Evolutionary conservation across 805 yeast genomes (phyloP), one percentile per base, ranked within the genome.

Genomic region (Cephaloascus fragrans): DNA sequence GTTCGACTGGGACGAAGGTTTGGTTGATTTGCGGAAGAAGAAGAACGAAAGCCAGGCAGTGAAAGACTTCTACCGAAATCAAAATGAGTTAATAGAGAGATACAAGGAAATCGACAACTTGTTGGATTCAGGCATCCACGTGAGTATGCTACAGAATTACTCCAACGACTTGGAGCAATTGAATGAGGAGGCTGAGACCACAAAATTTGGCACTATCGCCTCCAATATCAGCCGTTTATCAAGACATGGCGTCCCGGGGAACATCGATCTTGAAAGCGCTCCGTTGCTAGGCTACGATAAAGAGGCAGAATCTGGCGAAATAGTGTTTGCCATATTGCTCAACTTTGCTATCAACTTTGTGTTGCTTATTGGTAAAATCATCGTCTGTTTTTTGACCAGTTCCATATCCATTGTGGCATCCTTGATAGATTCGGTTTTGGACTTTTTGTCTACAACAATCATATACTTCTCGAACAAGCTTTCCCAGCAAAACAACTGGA

Each of bases 321-420:
- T 80, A 6, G 59, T 62, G 42, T 48, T 70, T 36, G 88, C 89
- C 35, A 82, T 83, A 40, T 52, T 72, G 48, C 71, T 82, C 33
- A 83, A 83, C 45, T 77, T 83, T 48, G 55, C 65, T 31, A 61
- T 82, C 40, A 83, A 83, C 52, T 54, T 77, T 32, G 40, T 80
- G 1, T 62, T 84, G 38, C 59, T 83, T 37, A 34, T 71, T 2
- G 88, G 84, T 2, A 83, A 83, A 50, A 42, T 69, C 3, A 60
- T 69, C 10, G 86, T 81, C 18, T 75, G 79, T 1, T 44, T 75
- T n/a, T 59, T 78, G 51, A 79, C 90, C 0, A 69, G 64, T 51
- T 84, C 94, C 9, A 73, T 84, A 45, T 83, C 93, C 4, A 74
- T 84, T 36, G 63, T 83, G 37, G 94, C 94, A 0, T 83, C 93